phyloP scores from a whole-genome alignment of 192 early-diverging fungal species.

The Backusella tarrabulga region DNA sequence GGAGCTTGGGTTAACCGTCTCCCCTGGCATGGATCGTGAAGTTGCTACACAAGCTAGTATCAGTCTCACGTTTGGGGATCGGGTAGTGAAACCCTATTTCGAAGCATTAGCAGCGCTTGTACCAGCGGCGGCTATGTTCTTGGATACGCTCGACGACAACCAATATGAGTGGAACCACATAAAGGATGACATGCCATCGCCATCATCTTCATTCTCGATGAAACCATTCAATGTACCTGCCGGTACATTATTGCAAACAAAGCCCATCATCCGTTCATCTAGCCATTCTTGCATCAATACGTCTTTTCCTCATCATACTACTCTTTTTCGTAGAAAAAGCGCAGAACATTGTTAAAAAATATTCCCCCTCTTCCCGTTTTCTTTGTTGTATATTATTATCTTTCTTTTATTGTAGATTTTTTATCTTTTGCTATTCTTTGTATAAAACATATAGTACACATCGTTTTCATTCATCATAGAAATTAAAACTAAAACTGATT shows the following conservation, averaged over 20 bases:
- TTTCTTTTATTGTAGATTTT: background rate
- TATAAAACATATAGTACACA: no score
- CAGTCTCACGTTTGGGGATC: conserved; percentile 72
- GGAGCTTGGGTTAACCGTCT: conserved; percentile 62
- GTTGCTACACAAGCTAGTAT: conserved; percentile 67
- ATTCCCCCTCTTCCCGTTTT: background rate
- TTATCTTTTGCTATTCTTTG: background rate
- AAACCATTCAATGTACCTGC: background rate
- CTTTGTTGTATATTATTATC: background rate
- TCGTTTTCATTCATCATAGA: no score
- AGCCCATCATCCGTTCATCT: background rate
- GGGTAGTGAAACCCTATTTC: conserved; percentile 81
- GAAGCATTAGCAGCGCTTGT: conserved; percentile 58
- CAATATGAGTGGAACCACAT: conserved; percentile 50
- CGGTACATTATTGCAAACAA: conserved; percentile 3
- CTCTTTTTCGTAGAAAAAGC: conserved; percentile 1
- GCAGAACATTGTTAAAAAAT: background rate
- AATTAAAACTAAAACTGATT: no score
- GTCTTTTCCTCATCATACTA: background rate
- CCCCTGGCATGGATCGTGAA: conserved; percentile 86
- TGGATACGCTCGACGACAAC: conserved; percentile 54
- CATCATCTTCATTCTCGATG: background rate
- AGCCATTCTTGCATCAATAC: background rate
- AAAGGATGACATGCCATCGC: conserved; percentile 14
- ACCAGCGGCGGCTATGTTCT: conserved; percentile 53